phyloP scores from a whole-genome alignment of 805 yeast genomes.

The Vanderwaltozyma yarrowii region DNA sequence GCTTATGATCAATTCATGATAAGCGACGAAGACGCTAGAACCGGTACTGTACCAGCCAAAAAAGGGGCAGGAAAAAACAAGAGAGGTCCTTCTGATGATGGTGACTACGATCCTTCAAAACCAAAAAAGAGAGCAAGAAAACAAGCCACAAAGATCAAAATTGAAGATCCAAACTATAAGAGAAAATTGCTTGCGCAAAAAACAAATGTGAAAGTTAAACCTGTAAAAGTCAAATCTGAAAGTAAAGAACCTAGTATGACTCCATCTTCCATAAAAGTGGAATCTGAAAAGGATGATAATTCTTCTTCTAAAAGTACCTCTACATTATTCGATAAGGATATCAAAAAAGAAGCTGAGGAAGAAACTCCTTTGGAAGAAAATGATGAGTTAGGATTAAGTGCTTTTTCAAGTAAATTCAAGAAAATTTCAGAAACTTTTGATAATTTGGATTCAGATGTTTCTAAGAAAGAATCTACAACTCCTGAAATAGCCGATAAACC shows the following conservation, averaged over 20 bases:
- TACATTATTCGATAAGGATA: constrained; percentile 13
- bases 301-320: constrained; percentile 2
- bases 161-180: constrained; percentile 21
- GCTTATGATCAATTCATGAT: constrained; percentile 60
- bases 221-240: constrained; percentile 3
- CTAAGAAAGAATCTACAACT: constrained; percentile 1
- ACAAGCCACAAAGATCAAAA: constrained; percentile 14
- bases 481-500: constrained; percentile 1
- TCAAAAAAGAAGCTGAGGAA: constrained; percentile 5
- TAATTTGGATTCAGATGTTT: constrained; percentile 3
- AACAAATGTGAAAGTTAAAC: constrained; percentile 15
- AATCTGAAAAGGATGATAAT: not conserved
- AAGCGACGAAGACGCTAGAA: constrained; percentile 52
- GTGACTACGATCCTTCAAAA: constrained; percentile 17
- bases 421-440: constrained; percentile 25
- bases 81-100: constrained; percentile 20
- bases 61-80: too few species aligned
- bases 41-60: constrained; percentile 38
- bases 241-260: constrained; percentile 1
- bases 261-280: not conserved
- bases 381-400: constrained; percentile 11
- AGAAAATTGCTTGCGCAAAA: constrained; percentile 21
- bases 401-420: constrained; percentile 26
- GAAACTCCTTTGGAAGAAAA: constrained; percentile 9
- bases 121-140: constrained; percentile 16